Evolutionary conservation across 768 basidiomycete species (phyloP).

Genomic region (Leccinum disarticulatum): DNA sequence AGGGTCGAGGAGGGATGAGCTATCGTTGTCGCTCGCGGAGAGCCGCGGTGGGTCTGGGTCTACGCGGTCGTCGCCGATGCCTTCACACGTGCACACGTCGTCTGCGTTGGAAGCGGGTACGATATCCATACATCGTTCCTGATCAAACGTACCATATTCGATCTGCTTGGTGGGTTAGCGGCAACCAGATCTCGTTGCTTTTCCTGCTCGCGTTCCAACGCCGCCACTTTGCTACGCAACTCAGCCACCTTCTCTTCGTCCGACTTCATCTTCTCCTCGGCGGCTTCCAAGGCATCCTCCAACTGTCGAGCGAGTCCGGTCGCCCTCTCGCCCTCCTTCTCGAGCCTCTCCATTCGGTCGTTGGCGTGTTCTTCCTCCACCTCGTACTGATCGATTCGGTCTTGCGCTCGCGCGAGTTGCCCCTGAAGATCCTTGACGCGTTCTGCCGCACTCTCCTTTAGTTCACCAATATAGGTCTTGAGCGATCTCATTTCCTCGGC

Average conservation of each 20-base stretch:
- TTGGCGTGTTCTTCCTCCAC: conserved; percentile 47
- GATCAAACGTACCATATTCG: too few relatives aligned
- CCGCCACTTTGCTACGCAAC: conserved; percentile 49
- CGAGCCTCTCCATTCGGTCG: conserved; percentile 50
- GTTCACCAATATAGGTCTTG: conserved; percentile 53
- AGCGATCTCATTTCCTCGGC: conserved; percentile 38
- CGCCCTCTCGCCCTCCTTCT: conserved; percentile 51
- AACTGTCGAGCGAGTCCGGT: conserved; percentile 62
- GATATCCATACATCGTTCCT: too few relatives aligned
- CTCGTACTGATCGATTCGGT: conserved; percentile 44
- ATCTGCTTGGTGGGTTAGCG: conserved; percentile 33
- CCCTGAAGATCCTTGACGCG: conserved; percentile 57
- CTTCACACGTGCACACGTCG: conserved; percentile 6
- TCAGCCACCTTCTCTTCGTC: conserved; percentile 56
- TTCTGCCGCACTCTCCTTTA: conserved; percentile 57
- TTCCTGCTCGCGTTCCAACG: conserved; percentile 61
- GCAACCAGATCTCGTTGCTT: conserved; percentile 26
- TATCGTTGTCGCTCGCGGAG: too few relatives aligned
- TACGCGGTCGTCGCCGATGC: conserved; percentile 16
- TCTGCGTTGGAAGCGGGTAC: conserved; percentile 48
- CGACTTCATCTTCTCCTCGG: conserved; percentile 65
- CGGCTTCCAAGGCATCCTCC: conserved; percentile 74
- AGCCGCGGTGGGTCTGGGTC: too few relatives aligned
- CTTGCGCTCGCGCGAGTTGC: conserved; percentile 48
- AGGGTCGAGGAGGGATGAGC: too few relatives aligned